phyloP scores from a whole-genome alignment of 2,329 filamentous ascomycete species.

The Epichloe sylvatica region DNA sequence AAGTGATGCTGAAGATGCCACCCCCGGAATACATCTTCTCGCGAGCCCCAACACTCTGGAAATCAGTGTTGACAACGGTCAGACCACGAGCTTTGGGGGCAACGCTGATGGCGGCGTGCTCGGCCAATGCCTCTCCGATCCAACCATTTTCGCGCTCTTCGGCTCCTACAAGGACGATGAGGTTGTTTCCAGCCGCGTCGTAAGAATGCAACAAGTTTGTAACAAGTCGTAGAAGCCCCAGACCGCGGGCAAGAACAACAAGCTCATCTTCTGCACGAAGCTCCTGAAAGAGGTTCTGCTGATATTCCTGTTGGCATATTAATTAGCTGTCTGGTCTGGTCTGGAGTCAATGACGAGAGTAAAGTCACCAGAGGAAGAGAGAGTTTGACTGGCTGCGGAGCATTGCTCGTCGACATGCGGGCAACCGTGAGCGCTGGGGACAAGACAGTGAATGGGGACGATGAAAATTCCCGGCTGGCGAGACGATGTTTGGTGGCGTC shows the following conservation, averaged over 20 bases:
- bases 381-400: conserved; percentile 60
- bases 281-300: conserved; percentile 89
- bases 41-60: conserved; percentile 70
- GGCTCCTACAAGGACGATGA: conserved; percentile 78
- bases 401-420: conserved; percentile 39
- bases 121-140: conserved; percentile 90
- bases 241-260: conserved; percentile 77
- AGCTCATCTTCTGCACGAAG: conserved; percentile 85
- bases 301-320: conserved; percentile 50
- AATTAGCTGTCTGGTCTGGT: background rate
- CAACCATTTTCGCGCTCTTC: conserved; percentile 90
- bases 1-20: conserved; percentile 91
- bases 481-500: too few relatives aligned
- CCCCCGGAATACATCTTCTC: conserved; percentile 91
- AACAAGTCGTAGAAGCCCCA: conserved; percentile 80
- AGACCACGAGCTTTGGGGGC: conserved; percentile 70
- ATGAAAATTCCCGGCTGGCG: background rate
- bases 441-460: background rate
- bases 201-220: conserved; percentile 96
- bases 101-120: conserved; percentile 84
- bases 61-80: conserved; percentile 86
- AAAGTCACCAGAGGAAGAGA: conserved; percentile 46
- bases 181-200: conserved; percentile 86
- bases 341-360: background rate
- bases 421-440: conserved; percentile 3